phyloP scores from a whole-genome alignment of 352 stramenopile species.

The Pythium rishiriense region DNA sequence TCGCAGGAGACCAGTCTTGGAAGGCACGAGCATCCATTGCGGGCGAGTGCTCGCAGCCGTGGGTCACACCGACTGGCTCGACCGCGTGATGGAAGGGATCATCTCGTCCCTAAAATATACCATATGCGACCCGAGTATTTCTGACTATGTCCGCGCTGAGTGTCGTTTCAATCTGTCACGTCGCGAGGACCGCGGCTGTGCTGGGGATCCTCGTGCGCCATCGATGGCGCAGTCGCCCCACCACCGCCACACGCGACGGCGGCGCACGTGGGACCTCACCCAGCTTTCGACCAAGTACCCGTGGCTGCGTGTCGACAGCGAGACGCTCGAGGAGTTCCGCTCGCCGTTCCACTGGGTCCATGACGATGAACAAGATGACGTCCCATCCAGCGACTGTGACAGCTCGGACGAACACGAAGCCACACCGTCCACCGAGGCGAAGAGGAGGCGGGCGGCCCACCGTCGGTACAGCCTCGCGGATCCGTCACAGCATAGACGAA shows the following conservation, averaged over 20 bases:
- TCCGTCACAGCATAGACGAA: too few relatives aligned
- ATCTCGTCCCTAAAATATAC: too few relatives aligned
- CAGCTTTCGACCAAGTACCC: constrained; percentile 70
- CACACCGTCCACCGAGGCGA: not conserved
- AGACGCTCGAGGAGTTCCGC: constrained; percentile 66
- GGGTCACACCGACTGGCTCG: not conserved
- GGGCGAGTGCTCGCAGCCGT: not conserved
- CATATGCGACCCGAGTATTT: too few relatives aligned
- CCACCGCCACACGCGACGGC: not conserved
- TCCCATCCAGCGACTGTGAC: not conserved
- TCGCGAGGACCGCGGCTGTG: too few relatives aligned
- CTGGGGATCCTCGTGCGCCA: too few relatives aligned
- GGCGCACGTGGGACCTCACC: constrained; percentile 49
- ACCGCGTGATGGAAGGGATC: too few relatives aligned
- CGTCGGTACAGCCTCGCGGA: constrained; percentile 10
- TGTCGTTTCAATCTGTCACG: too few relatives aligned
- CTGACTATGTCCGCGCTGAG: not conserved
- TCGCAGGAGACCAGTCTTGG: constrained; percentile 44
- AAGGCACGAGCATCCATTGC: constrained; percentile 15
- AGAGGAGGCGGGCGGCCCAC: not conserved
- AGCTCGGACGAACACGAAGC: not conserved
- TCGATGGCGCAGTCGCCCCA: not conserved
- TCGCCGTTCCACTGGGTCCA: constrained; percentile 55
- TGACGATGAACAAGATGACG: not conserved
- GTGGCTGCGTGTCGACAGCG: constrained; percentile 66